These are phyloP conservation scores for Penicillium sp. DNA, from an alignment of 2,329 filamentous ascomycete genomes.

Conservation along the genomic window DNA sequence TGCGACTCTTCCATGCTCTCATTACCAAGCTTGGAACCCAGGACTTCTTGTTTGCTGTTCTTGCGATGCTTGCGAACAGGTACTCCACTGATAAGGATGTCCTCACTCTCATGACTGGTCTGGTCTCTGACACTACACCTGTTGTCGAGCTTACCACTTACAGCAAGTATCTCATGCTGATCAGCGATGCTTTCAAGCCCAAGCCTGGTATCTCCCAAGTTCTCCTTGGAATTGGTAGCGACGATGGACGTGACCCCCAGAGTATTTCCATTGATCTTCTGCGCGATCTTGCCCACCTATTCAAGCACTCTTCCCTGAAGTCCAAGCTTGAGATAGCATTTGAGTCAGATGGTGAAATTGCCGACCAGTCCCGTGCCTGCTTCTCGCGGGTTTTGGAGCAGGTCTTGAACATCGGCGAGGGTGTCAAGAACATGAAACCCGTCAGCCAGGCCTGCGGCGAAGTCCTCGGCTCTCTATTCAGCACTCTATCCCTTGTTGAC, in stretches of 20 bases:
- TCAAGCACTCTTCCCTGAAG: conserved; percentile 46
- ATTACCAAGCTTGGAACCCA: conserved; percentile 80
- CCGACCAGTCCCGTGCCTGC: conserved; percentile 66
- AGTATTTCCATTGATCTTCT: conserved; percentile 47
- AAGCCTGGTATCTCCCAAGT: conserved; percentile 73
- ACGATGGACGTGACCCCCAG: conserved; percentile 50
- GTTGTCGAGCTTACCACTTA: conserved; percentile 74
- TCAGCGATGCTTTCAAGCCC: conserved; percentile 72
- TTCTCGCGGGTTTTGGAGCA: conserved; percentile 70
- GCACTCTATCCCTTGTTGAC: conserved; percentile 80
- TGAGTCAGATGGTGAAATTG: conserved; percentile 50
- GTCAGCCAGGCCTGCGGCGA: conserved; percentile 57
- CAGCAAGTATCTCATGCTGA: conserved; percentile 73
- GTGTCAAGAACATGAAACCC: conserved; percentile 37
- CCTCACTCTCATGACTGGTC: conserved; percentile 71
- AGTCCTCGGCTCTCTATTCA: conserved; percentile 76
- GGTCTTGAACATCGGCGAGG: conserved; percentile 65
- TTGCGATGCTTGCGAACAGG: conserved; percentile 88
- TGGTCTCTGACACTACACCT: conserved; percentile 72
- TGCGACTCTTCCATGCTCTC: conserved; percentile 80
- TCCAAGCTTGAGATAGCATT: conserved; percentile 42
- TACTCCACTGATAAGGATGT: conserved; percentile 77
- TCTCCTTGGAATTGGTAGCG: conserved; percentile 64
- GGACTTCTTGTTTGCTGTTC: conserved; percentile 84
- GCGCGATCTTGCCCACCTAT: conserved; percentile 40